Evolutionary conservation across 345 rosid genomes (phyloP).

Genomic region (Aegle marmelos): DNA sequence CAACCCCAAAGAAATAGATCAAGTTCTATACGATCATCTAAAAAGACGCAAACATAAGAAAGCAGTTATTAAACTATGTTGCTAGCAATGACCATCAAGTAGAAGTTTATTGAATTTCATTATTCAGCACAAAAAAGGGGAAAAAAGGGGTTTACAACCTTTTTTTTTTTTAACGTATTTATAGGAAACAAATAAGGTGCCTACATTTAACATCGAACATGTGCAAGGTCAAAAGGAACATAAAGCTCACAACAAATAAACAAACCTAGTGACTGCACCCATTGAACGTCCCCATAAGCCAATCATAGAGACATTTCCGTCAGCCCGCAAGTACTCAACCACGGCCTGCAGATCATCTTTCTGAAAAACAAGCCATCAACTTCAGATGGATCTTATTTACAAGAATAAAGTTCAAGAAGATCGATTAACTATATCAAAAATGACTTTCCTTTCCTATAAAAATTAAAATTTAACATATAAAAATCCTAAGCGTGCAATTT

Average conservation of each 20-base stretch:
- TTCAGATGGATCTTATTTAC: conserved; percentile 15
- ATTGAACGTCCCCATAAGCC: conserved; percentile 97
- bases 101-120: not conserved
- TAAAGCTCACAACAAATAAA: conserved; percentile 11
- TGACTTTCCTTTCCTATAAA: not conserved
- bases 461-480: no score
- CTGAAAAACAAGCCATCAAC: conserved; percentile 39
- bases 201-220: conserved; percentile 5
- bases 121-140: not conserved
- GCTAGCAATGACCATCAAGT: not conserved
- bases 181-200: not conserved
- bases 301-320: conserved; percentile 87
- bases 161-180: no score
- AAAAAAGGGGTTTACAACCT: not conserved
- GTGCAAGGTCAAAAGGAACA: conserved; percentile 12
- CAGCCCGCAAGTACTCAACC: conserved; percentile 76
- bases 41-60: not conserved
- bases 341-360: conserved; percentile 85
- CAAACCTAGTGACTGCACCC: conserved; percentile 93
- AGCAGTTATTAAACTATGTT: not conserved
- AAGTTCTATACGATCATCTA: not conserved
- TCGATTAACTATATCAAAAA: not conserved
- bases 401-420: conserved; percentile 4
- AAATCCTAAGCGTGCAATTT: not conserved
- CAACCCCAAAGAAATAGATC: not conserved